Evolutionary conservation across 2,329 filamentous ascomycete genomes (phyloP).

Genomic region (Alternaria metachromatica): DNA sequence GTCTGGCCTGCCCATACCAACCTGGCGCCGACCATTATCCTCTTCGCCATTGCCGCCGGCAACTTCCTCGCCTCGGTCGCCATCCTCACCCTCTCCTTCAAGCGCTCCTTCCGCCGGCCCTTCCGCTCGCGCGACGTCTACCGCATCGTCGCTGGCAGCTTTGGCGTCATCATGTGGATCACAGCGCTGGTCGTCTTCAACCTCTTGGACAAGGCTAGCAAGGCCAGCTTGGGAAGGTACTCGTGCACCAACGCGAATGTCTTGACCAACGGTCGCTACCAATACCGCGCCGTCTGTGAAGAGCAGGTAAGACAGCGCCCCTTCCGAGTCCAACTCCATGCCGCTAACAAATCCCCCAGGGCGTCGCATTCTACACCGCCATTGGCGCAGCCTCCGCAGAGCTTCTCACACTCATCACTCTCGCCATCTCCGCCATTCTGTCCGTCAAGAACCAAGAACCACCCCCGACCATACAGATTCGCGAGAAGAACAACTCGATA

Average conservation of each 20-base stretch:
- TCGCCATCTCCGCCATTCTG: conserved; percentile 38
- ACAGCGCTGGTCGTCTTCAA: conserved; percentile 42
- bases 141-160: conserved; percentile 43
- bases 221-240: conserved; percentile 46
- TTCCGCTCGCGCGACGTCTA: conserved; percentile 45
- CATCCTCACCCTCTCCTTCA: conserved; percentile 41
- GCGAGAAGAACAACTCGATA: conserved; percentile 36
- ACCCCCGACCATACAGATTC: conserved; percentile 31
- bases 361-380: conserved; percentile 46
- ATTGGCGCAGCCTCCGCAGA: conserved; percentile 43
- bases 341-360: conserved; percentile 32
- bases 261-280: conserved; percentile 46
- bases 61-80: conserved; percentile 46
- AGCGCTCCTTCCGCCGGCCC: conserved; percentile 42
- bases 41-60: conserved; percentile 40
- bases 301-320: conserved; percentile 38
- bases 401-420: conserved; percentile 40
- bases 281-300: conserved; percentile 48
- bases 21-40: conserved; percentile 45
- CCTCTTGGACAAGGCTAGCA: conserved; percentile 45
- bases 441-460: conserved; percentile 34
- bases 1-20: conserved; percentile 48
- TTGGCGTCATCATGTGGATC: conserved; percentile 44
- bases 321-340: not conserved
- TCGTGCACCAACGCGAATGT: conserved; percentile 43